Evolutionary conservation across 805 yeast genomes (phyloP), one percentile per base, ranked within the genome.

Genomic region (Lipomyces yamanashiensis): DNA sequence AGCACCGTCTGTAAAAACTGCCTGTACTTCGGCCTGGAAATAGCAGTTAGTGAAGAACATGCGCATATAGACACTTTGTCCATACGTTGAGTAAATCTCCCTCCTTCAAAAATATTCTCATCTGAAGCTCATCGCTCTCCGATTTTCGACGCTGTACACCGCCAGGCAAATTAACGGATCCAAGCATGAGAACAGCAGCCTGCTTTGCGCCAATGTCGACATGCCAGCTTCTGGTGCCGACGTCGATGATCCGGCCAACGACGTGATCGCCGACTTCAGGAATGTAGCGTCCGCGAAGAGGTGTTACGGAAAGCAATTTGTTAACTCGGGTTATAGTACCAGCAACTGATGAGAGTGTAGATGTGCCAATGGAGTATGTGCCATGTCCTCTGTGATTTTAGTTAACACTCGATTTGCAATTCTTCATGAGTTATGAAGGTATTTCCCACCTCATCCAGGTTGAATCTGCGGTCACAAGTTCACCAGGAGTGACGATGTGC

Each of bases 261-360:
- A 95, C 82, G 75, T 95, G 98, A 74, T 95, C 99, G 68, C 99
- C 99, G 1, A 97, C 91, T 68, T 92, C 98, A 0, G 99, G 97
- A 40, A 86, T 82, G 45, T 64, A 62, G 64, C 96, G 81, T 3
- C 97, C 96, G 70, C 90, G 83, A 64, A 93, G 81, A 2, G 98
- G 96, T 36, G 85, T 78, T 19, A 95, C 98, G 72, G 92, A 87
- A 62, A 95, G 80, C 63, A 95, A 80, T 71, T 92, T 85, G 75
- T 95, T 95, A 58, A 92, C 97, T 67, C 93, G 82, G 1, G 89
- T 84, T 4, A 95, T 87, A 10, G 87, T 86, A 4, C 99, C 99
- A 0, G 97, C 97, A 7, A 93, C 97, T 0, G 98, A 88, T 19
- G 60, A 61, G 28, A 34, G 50, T 13, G 60, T 61, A n/a, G 50